Base-by-base conservation (phyloP, 2,329 filamentous ascomycete species). In the Venturia aucupariae region DNA sequence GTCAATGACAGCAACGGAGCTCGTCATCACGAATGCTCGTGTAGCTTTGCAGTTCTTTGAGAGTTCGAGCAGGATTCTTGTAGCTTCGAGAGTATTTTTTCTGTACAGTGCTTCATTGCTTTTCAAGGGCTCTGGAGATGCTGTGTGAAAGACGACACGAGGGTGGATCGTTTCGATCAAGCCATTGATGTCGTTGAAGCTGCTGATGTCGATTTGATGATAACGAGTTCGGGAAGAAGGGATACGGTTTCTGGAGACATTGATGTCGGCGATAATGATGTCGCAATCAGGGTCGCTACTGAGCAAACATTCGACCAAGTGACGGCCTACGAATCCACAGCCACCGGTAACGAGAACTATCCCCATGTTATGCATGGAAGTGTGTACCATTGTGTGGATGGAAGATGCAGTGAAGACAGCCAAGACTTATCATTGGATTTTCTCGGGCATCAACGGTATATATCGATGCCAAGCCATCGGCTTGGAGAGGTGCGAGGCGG, bases 51-150 rank as follows among this genome's bases (percentile, higher is more conserved):
- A 82, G 69, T 84, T 80, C 72, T 84, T 83, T 70, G 89, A 89
- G 17, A 90, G 90, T 46, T 87, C 84, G 63, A 97, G 79, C 61
- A 97, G 83, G 68, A 88, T 86, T 68, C 81, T 82, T 19, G 94
- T 97, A 62, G 94, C 93, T 61, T 90, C 87, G 62, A 96, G 87
- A 75, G 97, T 97, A 75, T 97, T 99, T 73, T 97, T 89, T 74
- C 86, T 87, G 71, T 64, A 64, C 30, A 42, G 85, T 84, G 74
- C 93, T 88, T 42, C 90, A 41, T 41, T 13, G 39, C 39, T 41
- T 76, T 30, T 84, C 81, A 80, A 71, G 8, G 55, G 27, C 74
- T 1, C 73, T 67, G 1, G 76, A 75, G 17, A 76, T 22, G 93
- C 94, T 1, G 92, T 96, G 77, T 99, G 93, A 71, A 97, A 88